A percentile compares a stretch with the other conserved stretches of the same genome.
These are phyloP conservation scores for Zea mays DNA, from an alignment of 176 grass and related monocot genomes.

Conservation along the genomic window DNA sequence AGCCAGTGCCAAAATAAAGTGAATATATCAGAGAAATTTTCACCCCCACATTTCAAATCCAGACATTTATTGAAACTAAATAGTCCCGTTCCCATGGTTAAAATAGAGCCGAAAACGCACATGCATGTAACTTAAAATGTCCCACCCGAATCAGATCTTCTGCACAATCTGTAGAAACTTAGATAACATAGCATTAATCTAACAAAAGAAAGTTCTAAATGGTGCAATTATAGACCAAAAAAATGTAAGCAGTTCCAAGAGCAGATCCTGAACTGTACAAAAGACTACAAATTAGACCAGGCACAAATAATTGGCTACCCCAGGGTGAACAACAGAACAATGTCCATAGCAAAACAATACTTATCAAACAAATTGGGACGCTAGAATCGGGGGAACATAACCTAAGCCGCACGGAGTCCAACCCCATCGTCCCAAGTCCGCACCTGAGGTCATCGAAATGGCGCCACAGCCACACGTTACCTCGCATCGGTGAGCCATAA, in stretches of 20 bases:
- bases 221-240: neutral
- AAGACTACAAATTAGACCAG: neutral
- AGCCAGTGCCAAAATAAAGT: neutral
- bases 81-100: neutral
- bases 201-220: neutral
- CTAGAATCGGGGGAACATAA: neutral
- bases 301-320: neutral
- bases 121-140: neutral
- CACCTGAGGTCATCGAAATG: neutral
- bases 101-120: neutral
- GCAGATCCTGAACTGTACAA: neutral
- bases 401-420: neutral
- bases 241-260: neutral
- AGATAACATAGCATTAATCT: neutral
- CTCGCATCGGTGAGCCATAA: constrained; percentile 2
- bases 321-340: neutral
- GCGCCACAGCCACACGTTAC: neutral
- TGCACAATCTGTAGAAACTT: neutral
- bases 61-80: neutral
- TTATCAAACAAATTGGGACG: neutral
- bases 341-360: neutral
- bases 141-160: neutral
- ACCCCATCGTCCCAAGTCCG: neutral
- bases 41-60: neutral
- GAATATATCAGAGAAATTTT: neutral